Base-by-base conservation (phyloP, 306 rosid species). In the Fragaria iinumae region DNA sequence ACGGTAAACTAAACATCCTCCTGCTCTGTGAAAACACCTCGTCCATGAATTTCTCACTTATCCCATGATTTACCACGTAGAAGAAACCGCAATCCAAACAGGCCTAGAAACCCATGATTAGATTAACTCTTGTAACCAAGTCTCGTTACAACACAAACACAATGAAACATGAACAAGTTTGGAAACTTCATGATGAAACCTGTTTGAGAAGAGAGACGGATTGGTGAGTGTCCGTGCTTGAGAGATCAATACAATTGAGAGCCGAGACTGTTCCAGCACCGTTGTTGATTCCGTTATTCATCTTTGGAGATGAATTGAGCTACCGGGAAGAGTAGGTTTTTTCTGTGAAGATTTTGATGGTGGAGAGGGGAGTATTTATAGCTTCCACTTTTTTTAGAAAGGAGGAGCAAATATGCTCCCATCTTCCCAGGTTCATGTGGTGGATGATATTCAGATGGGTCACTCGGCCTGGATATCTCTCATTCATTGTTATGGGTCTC, bases 11-110 rank as follows among this genome's bases (percentile, higher is more conserved):
- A 80, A 92, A 95, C 16, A 95, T 71, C 71, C 50, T 87, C 84
- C 71, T 88, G 86, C 97, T 89, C 64, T 89, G 91, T 6, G 80
- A 75, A 76, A 95, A 95, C 72, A 92, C 97, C 72, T 88, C 85
- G 4, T 88, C 96, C 92, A 95, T 88, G 78, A 85, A 79, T 39
- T 83, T 77, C 88, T 86, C 76, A 80, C 86, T 80, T 74, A 95
- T 88, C 39, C 93, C 97, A 38, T 95, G 98, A 73, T 95, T 92
- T 13, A 92, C 88, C 82, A 89, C 85, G 75, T 95, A 95, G 90
- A 95, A 95, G 82, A 95, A 95, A 71, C 98, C 98, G 69, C 92
- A 90, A 84, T 95, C 98, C 89, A 90, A 80, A 77, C 97, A 92
- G 4, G 98, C 97, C 98, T 93, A 44, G 21, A 55, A 55, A 43